phyloP scores from a whole-genome alignment of 2,329 filamentous ascomycete species.

The Diaporthe sp. region DNA sequence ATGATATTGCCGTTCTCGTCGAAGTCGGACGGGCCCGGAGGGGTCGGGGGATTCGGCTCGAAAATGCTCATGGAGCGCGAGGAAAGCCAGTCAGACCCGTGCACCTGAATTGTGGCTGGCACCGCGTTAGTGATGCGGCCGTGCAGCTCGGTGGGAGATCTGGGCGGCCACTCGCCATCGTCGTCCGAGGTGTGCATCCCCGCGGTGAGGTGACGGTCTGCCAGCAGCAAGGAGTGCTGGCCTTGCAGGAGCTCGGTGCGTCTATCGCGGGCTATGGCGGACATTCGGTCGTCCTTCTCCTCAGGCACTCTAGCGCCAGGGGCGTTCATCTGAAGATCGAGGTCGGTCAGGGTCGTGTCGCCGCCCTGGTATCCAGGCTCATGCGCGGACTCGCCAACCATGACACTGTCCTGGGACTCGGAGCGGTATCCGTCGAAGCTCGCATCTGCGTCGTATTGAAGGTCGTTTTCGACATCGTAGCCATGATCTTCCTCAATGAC shows the following conservation, averaged over 20 bases:
- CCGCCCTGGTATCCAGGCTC: not conserved
- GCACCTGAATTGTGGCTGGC: too few species aligned
- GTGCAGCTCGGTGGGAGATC: not conserved
- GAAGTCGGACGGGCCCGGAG: not conserved
- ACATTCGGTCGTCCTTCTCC: not conserved
- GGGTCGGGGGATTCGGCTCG: not conserved
- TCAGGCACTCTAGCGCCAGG: not conserved
- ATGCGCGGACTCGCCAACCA: not conserved
- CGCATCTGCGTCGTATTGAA: not conserved
- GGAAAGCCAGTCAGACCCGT: too few species aligned
- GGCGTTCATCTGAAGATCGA: not conserved
- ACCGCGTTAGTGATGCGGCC: not conserved
- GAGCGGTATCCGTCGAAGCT: not conserved
- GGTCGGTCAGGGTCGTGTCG: not conserved
- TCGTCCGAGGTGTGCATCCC: not conserved
- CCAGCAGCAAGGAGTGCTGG: constrained; percentile 1
- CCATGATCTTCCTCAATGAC: constrained; percentile 5
- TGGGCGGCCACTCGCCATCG: not conserved
- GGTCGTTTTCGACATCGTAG: not conserved
- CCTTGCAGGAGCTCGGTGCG: not conserved
- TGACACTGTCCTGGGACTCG: not conserved
- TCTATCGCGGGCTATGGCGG: not conserved
- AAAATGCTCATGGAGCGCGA: not conserved
- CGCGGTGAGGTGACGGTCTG: not conserved
- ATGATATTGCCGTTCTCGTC: not conserved